Percentiles rank a stretch among this genome's conserved stretches.
phyloP scores from a whole-genome alignment of 2,329 filamentous ascomycete species.

The Diplodia corticola region DNA sequence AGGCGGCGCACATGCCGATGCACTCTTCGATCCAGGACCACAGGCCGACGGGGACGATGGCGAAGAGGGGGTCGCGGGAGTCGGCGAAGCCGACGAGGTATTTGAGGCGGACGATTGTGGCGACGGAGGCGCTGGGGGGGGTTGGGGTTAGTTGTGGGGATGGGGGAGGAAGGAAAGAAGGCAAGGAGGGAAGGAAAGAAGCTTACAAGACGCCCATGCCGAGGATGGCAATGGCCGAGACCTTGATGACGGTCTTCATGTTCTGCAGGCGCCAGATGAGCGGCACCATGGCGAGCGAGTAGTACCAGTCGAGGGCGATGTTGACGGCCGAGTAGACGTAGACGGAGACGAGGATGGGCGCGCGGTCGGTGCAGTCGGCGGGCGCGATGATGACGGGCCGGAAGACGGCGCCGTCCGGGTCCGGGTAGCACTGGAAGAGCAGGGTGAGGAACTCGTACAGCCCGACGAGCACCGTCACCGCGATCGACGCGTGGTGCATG shows the following conservation, averaged over 20 bases:
- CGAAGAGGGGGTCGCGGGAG: not conserved
- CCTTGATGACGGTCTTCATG: conserved; percentile 11
- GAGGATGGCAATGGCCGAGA: not conserved
- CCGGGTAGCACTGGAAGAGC: conserved; percentile 8
- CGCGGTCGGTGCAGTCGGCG: not conserved
- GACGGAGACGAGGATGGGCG: not conserved
- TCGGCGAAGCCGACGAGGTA: conserved; percentile 12
- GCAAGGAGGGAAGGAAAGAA: not conserved
- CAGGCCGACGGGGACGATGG: not conserved
- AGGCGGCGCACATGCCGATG: conserved; percentile 9
- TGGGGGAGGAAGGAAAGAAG: not conserved
- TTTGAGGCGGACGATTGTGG: conserved; percentile 10
- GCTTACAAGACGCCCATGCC: conserved; percentile 12
- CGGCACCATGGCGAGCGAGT: conserved; percentile 16
- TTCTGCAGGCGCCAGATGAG: conserved; percentile 11
- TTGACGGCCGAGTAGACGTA: conserved; percentile 8
- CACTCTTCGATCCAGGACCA: conserved; percentile 8
- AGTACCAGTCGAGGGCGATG: conserved; percentile 22
- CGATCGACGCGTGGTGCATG: conserved; percentile 12
- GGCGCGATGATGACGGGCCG: not conserved
- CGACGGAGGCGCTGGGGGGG: not conserved
- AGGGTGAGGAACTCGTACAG: conserved; percentile 4
- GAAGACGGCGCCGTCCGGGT: not conserved
- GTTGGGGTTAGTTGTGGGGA: not conserved
- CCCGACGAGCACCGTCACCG: not conserved